Evolutionary conservation across 1,284 basidiomycete genomes (phyloP).

Genomic region (Ceratobasidium sp.): DNA sequence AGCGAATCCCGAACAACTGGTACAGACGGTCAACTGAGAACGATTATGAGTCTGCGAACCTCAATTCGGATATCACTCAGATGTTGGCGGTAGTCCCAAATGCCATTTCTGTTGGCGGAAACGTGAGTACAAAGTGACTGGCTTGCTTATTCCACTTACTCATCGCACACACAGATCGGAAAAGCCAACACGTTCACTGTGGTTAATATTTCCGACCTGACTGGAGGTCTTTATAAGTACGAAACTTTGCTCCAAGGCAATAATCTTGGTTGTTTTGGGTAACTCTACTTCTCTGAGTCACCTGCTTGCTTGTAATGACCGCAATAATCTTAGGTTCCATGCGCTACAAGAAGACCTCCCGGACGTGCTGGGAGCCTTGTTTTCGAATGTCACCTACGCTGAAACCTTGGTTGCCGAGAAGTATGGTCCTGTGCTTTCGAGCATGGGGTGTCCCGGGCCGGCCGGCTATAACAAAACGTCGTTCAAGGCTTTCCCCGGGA

Average conservation of each 20-base stretch:
- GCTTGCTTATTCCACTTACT: background rate
- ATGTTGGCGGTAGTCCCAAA: conserved; percentile 38
- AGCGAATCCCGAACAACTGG: conserved; percentile 46
- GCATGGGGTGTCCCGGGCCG: conserved; percentile 12
- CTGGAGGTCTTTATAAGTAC: conserved; percentile 48
- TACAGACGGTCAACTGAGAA: conserved; percentile 43
- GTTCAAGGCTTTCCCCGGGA: conserved; percentile 4
- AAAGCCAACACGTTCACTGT: conserved; percentile 47
- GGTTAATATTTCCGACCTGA: conserved; percentile 48
- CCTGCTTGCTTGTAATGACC: background rate
- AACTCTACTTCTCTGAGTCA: background rate
- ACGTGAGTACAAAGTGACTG: conserved; percentile 24
- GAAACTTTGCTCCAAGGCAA: conserved; percentile 48
- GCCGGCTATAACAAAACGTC: background rate
- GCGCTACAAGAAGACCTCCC: background rate
- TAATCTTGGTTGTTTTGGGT: conserved; percentile 48
- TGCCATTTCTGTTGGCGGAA: conserved; percentile 48
- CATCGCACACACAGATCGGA: conserved; percentile 17
- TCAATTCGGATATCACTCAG: conserved; percentile 8
- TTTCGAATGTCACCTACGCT: background rate
- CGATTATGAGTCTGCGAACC: conserved; percentile 43
- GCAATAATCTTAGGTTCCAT: background rate
- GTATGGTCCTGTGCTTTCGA: background rate
- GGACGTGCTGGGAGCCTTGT: background rate
- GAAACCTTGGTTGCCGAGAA: background rate